These are phyloP conservation scores for Phtheirospermum japonicum DNA, from an alignment of 257 asterid species.

Conservation along the genomic window DNA sequence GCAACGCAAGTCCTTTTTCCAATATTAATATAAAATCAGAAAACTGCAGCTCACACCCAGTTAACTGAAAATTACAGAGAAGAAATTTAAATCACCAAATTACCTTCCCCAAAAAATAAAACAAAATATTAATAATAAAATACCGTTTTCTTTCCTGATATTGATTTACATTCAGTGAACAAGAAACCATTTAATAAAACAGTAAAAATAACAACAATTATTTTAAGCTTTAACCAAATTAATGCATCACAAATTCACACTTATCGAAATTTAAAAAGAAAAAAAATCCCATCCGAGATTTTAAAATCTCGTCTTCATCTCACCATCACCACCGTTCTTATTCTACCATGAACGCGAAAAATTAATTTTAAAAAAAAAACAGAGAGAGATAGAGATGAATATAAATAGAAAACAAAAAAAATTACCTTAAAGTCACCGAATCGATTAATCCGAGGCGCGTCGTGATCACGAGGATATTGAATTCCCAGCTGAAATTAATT, in stretches of 20 bases:
- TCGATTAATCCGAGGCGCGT: conserved; percentile 21
- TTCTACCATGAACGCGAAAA: background rate
- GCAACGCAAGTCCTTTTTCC: too few species aligned
- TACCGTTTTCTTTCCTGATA: conserved; percentile 2
- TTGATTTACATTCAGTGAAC: background rate
- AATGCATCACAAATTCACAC: conserved; percentile 8
- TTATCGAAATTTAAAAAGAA: background rate
- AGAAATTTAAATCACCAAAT: background rate
- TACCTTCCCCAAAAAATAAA: background rate
- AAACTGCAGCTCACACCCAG: too few species aligned
- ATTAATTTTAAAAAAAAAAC: background rate
- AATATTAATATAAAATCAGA: too few species aligned
- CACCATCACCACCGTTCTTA: conserved; percentile 1
- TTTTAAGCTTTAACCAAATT: background rate
- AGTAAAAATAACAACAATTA: conserved; percentile 1
- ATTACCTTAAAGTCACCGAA: conserved; percentile 32
- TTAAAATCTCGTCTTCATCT: background rate
- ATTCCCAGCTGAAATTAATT: conserved; percentile 28
- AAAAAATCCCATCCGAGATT: background rate
- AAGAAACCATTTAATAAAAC: conserved; percentile 7
- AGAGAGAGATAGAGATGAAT: background rate
- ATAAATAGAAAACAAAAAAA: background rate
- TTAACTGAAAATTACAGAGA: too few species aligned
- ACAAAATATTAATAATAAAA: background rate
- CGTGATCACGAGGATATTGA: background rate